Percentiles rank a stretch among this genome's conserved stretches.
These are phyloP conservation scores for Penicillium sp. DNA, from an alignment of 2,329 filamentous ascomycete genomes.

Conservation along the genomic window DNA sequence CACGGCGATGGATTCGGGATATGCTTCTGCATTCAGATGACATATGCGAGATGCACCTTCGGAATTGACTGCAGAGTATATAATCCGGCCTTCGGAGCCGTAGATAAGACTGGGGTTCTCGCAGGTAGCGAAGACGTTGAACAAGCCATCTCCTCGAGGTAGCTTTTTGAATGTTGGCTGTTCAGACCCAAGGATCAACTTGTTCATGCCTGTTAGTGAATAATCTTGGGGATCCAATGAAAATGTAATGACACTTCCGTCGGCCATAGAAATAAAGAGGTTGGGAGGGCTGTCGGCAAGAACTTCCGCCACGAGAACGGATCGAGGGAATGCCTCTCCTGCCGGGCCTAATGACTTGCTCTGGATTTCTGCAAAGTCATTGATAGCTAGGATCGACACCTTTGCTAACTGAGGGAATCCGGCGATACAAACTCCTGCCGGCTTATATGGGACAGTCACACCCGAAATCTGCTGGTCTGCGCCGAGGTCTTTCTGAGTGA, in stretches of 20 bases:
- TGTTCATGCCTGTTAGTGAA: slow-evolving; percentile 67
- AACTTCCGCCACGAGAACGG: slow-evolving; percentile 73
- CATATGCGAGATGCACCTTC: slow-evolving; percentile 79
- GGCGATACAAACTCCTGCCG: slow-evolving; percentile 66
- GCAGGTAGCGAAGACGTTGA: slow-evolving; percentile 85
- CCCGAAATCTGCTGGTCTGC: slow-evolving; percentile 77
- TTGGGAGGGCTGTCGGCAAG: slow-evolving; percentile 65
- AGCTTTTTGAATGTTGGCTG: slow-evolving; percentile 77
- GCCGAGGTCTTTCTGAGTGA: slow-evolving; percentile 58
- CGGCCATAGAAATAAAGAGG: slow-evolving; percentile 83
- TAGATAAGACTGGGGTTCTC: slow-evolving; percentile 95
- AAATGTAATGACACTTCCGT: slow-evolving; percentile 85
- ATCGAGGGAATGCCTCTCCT: slow-evolving; percentile 73
- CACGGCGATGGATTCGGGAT: slow-evolving; percentile 73
- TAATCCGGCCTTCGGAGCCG: slow-evolving; percentile 75
- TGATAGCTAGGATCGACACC: slow-evolving; percentile 67
- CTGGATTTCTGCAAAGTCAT: slow-evolving; percentile 61
- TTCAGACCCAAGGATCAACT: slow-evolving; percentile 77
- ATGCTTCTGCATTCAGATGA: slow-evolving; percentile 75
- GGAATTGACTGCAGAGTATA: slow-evolving; percentile 90
- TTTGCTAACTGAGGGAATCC: slow-evolving; percentile 84
- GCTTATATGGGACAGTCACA: slow-evolving; percentile 65
- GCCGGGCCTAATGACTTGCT: slow-evolving; percentile 61
- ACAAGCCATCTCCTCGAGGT: slow-evolving; percentile 61
- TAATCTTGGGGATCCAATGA: slow-evolving; percentile 60